Percentiles rank a stretch among this genome's conserved stretches.
phyloP scores from a whole-genome alignment of 805 yeast species.

The Candida maesae region DNA sequence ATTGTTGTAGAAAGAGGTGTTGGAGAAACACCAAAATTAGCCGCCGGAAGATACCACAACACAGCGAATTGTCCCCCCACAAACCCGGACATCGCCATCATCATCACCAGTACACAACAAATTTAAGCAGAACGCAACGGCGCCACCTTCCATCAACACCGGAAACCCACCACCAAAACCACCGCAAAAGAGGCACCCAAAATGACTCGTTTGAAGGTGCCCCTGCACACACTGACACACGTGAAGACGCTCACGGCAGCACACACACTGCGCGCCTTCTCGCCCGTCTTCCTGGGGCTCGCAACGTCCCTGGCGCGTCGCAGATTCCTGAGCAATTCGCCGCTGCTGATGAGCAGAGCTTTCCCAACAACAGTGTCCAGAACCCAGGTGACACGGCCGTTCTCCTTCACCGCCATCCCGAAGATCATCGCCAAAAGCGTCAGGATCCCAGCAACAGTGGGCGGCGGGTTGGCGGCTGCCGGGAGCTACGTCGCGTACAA shows the following conservation, averaged over 20 bases:
- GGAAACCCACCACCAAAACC: too few species aligned
- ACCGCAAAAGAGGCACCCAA: too few species aligned
- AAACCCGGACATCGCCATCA: background rate
- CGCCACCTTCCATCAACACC: background rate
- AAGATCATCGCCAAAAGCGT: slow-evolving; percentile 52
- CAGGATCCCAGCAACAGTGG: slow-evolving; percentile 74
- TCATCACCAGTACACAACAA: background rate
- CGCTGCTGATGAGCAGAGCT: slow-evolving; percentile 3
- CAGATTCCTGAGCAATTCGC: slow-evolving; percentile 9
- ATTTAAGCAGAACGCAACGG: background rate
- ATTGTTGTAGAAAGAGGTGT: too few species aligned
- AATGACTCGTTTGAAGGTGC: background rate
- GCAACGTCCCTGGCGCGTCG: background rate
- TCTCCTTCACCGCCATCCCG: slow-evolving; percentile 37
- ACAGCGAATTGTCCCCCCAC: too few species aligned
- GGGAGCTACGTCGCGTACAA: slow-evolving; percentile 91
- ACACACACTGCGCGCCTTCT: background rate
- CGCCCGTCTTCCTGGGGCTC: background rate
- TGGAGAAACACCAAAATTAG: too few species aligned
- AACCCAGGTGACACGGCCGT: slow-evolving; percentile 4
- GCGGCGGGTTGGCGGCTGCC: slow-evolving; percentile 92
- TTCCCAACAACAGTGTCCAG: background rate
- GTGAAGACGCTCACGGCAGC: background rate
- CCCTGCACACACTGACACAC: background rate
- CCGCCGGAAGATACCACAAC: too few species aligned